Evolutionary conservation across 1,284 basidiomycete species (phyloP).

Genomic region (Lentinula novae-zelandiae): DNA sequence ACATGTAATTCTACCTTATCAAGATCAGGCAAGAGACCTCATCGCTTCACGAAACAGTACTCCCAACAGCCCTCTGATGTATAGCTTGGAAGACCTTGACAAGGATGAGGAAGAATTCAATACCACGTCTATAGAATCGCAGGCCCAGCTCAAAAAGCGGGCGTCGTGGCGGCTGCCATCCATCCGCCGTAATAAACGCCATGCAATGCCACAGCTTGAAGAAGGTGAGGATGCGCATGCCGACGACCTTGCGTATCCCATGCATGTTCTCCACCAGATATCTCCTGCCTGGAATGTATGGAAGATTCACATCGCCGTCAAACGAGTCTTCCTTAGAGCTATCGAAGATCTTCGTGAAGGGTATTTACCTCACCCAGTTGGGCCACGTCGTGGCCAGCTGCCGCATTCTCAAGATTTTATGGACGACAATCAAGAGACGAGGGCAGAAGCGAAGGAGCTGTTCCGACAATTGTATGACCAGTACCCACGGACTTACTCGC

Average conservation of each 20-base stretch:
- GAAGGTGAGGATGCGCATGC: conserved; percentile 18
- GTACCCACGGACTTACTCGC: conserved; percentile 46
- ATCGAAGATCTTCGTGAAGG: conserved; percentile 50
- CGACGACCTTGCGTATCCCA: conserved; percentile 48
- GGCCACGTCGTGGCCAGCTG: conserved; percentile 22
- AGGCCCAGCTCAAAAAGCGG: conserved; percentile 8
- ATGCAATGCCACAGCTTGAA: conserved; percentile 18
- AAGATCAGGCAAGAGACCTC: conserved; percentile 30
- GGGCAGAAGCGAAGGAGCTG: conserved; percentile 31
- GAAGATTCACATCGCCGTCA: conserved; percentile 53
- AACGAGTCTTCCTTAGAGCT: conserved; percentile 43
- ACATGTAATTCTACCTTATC: conserved; percentile 69
- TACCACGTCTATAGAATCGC: conserved; percentile 12
- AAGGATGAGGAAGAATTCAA: conserved; percentile 24
- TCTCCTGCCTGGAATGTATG: conserved; percentile 63
- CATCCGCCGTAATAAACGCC: conserved; percentile 9
- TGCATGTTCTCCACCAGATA: conserved; percentile 59
- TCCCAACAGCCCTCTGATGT: conserved; percentile 45
- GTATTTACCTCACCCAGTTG: conserved; percentile 36
- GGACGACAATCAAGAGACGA: conserved; percentile 17
- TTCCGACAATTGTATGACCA: conserved; percentile 40
- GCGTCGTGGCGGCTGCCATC: neutral
- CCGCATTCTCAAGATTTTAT: conserved; percentile 23
- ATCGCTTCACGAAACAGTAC: conserved; percentile 29
- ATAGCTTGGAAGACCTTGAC: conserved; percentile 6